These are phyloP conservation scores for Amanita molliuscula DNA, from an alignment of 768 basidiomycete genomes.

Conservation along the genomic window DNA sequence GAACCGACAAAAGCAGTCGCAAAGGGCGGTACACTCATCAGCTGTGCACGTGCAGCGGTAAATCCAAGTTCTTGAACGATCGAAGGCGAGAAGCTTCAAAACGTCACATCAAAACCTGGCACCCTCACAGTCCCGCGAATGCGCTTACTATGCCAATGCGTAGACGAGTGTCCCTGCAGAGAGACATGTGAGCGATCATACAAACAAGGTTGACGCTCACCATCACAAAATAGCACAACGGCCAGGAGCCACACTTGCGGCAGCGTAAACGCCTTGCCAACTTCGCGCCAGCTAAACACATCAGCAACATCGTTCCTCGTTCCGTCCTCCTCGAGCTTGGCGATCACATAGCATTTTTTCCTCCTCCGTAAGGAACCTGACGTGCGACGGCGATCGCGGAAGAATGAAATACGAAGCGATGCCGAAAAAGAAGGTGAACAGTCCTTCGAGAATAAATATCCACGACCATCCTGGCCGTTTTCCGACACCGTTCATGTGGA, in stretches of 20 bases:
- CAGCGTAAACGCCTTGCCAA: constrained; percentile 33
- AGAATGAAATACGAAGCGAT: constrained; percentile 28
- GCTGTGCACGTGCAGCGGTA: constrained; percentile 40
- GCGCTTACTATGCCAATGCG: constrained; percentile 35
- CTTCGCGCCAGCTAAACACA: constrained; percentile 47
- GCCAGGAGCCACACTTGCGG: constrained; percentile 47
- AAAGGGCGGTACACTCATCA: constrained; percentile 55
- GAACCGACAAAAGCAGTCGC: constrained; percentile 37
- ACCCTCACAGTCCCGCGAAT: constrained; percentile 5
- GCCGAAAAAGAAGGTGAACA: constrained; percentile 54
- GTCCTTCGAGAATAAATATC: constrained; percentile 61
- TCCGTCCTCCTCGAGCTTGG: constrained; percentile 31
- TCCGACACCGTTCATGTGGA: constrained; percentile 48
- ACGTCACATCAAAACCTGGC: not conserved
- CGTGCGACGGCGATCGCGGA: constrained; percentile 13
- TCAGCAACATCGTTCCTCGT: constrained; percentile 30
- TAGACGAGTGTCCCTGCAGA: constrained; percentile 32
- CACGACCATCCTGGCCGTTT: constrained; percentile 54
- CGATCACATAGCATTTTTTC: constrained; percentile 39
- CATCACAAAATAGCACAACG: constrained; percentile 42
- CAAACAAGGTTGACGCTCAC: constrained; percentile 15
- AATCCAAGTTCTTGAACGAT: constrained; percentile 58
- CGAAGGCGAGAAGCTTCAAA: constrained; percentile 54
- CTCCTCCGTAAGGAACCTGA: constrained; percentile 34
- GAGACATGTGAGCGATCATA: not conserved